Base-by-base conservation (phyloP, 2,329 filamentous ascomycete species). In the Zasmidium angulare region DNA sequence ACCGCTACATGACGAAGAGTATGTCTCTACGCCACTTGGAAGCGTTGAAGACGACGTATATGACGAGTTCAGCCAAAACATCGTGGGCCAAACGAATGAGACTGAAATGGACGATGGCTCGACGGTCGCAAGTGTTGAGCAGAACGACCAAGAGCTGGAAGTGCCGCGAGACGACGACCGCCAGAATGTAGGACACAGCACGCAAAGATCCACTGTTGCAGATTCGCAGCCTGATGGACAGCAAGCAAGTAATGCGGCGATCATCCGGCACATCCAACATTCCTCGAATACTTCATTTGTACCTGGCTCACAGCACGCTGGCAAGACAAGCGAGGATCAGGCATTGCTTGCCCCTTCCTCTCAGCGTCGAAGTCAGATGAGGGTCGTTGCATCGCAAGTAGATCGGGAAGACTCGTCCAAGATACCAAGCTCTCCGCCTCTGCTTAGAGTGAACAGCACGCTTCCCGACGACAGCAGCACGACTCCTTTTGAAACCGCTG, bases 181-280 rank as follows among this genome's bases (percentile, higher is more conserved):
- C 2, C 46, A 49, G 20, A 19, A 29, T 51, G 62, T 61, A 26
- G 31, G 51, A 26, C 21, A 43, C 26, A 60, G 52, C 55, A 74
- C 70, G 49, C 75, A 76, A 50, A 70, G 66, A 11, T 72, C 76
- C 21, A 75, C 78, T 9, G 71, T 81, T 19, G 77, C 77, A 58
- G 75, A 81, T 58, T 81, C 79, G 17, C 79, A 81, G 55, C 76
- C 77, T 3, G 46, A 40, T 14, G 53, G 29, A 10, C 40, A 55
- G 21, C 52, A 55, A 7, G 21, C 46, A 19, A 22, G 21, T n/a
- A 51, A 50, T 9, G 36, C 11, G 11, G 24, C 53, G n/a, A 47
- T 22, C 26, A 46, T 43, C n/a, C 54, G 29, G 43, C 60, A 75
- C n/a, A 70, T 71, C 20, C 56, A 55, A 20, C 59, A 61, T 23